Conservation (phyloP, 176 grass and related monocot genomes). For the Miscanthus lutarioriparius region DNA sequence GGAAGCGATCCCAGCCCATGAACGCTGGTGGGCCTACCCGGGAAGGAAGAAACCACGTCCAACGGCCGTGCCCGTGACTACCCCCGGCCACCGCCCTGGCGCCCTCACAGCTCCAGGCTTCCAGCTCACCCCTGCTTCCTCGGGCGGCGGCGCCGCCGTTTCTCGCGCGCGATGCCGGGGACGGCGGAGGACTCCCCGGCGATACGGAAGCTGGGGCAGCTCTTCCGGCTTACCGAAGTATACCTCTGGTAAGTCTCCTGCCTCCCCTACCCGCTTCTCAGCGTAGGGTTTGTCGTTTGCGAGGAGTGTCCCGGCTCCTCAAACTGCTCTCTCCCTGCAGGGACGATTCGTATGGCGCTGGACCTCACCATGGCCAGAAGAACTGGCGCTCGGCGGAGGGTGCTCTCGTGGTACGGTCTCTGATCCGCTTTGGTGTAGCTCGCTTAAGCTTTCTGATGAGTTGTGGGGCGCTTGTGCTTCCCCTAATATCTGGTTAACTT, state of each 20-base stretch:
- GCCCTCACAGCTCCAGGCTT: too few relatives aligned
- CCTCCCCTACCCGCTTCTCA: background rate
- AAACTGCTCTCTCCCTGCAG: slow-evolving; percentile 44
- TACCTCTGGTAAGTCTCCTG: slow-evolving; percentile 55
- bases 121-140: background rate
- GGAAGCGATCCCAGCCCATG: too few relatives aligned
- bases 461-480: background rate
- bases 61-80: too few relatives aligned
- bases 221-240: slow-evolving; percentile 69
- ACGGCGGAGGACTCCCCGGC: slow-evolving; percentile 30
- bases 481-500: background rate
- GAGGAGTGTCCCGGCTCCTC: background rate
- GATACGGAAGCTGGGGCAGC: slow-evolving; percentile 54
- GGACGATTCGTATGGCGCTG: slow-evolving; percentile 53
- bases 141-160: background rate
- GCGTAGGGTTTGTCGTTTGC: background rate
- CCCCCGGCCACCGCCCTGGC: too few relatives aligned
- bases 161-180: background rate
- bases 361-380: slow-evolving; percentile 6
- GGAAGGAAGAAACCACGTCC: too few relatives aligned
- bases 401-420: slow-evolving; percentile 10
- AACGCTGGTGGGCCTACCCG: too few relatives aligned
- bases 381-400: slow-evolving; percentile 22
- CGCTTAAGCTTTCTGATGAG: background rate
- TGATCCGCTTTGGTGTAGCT: background rate